Base-by-base conservation (phyloP, 2,329 filamentous ascomycete species). In the Colletotrichum sp. region DNA sequence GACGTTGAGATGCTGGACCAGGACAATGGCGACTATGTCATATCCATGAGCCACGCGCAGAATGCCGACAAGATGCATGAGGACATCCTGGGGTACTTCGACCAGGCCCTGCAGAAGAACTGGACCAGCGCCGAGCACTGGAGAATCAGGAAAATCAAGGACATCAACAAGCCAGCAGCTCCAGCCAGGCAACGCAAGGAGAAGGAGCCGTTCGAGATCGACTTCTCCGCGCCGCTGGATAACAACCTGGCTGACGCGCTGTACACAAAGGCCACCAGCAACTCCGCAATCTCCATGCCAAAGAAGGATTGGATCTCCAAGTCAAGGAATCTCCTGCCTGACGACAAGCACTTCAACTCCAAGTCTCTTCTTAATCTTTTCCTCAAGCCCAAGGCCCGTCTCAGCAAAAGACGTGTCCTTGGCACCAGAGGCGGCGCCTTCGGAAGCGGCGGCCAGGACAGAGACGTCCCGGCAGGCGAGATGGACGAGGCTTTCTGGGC, bases 51-150 rank as follows among this genome's bases (percentile, higher is more conserved):
- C 55, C 94, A 94, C 79, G 87, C 89, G 5, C 84, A 86, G 66
- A 77, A 62, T 18, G 89, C 90, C 67, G 95, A 95, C 80, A 89
- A 89, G 81, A 87, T 94, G 83, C 96, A 98, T 82, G 95, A 99
- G 80, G 96, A 98, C 81, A 98, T 99, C 74, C 90, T 99, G n/a
- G 94, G 95, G 82, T 99, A 99, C 87, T 99, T 99, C 82, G 97
- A 99, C 84, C 95, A 98, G 81, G 96, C 96, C 4, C 87, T 99
- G 59, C 95, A 97, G 83, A 99, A 98, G 90, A 98, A 98, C 81
- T 99, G 97, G 96, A 94, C 94, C 8, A 98, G 96, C 65, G 96
- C 97, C n/a, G 97, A 99, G 84, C 97, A 99, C 85, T 99, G 97
- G 97, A 94, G 96, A 79, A 99, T 99, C 82, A 92, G 95, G 77